Evolutionary conservation across 176 grass and related monocot species (phyloP).

Genomic region (Bolboschoenus planiculmis): DNA sequence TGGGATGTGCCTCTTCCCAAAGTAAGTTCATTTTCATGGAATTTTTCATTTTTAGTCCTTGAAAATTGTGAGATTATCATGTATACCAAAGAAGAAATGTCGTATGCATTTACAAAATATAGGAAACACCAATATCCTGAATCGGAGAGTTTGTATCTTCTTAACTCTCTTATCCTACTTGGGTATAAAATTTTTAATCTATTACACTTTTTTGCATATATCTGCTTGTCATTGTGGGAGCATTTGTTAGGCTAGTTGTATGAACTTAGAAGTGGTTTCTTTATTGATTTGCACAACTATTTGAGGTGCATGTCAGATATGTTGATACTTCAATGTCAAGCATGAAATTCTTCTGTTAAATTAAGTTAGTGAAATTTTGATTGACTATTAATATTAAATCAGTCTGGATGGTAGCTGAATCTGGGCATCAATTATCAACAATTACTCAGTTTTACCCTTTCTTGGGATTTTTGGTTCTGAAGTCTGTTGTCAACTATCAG

Average conservation of each 20-base stretch:
- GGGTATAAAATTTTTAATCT: neutral
- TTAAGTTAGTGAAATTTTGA: neutral
- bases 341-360: neutral
- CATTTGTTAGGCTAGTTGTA: neutral
- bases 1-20: conserved; percentile 92
- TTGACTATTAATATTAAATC: neutral
- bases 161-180: neutral
- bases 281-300: neutral
- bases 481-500: neutral
- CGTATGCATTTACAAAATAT: neutral
- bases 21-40: conserved; percentile 25
- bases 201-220: neutral
- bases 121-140: neutral
- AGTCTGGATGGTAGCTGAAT: neutral
- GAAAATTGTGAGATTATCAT: conserved; percentile 4
- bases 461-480: neutral
- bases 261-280: neutral
- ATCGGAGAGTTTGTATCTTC: neutral
- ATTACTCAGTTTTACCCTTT: neutral
- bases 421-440: neutral
- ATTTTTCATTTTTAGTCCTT: neutral
- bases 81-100: neutral
- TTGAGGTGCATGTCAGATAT: neutral
- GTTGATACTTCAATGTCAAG: neutral
- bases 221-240: neutral